Percentiles rank a stretch among this genome's conserved stretches.
Conservation (phyloP, 768 basidiomycete genomes). For the Gelatoporia subvermispora region DNA sequence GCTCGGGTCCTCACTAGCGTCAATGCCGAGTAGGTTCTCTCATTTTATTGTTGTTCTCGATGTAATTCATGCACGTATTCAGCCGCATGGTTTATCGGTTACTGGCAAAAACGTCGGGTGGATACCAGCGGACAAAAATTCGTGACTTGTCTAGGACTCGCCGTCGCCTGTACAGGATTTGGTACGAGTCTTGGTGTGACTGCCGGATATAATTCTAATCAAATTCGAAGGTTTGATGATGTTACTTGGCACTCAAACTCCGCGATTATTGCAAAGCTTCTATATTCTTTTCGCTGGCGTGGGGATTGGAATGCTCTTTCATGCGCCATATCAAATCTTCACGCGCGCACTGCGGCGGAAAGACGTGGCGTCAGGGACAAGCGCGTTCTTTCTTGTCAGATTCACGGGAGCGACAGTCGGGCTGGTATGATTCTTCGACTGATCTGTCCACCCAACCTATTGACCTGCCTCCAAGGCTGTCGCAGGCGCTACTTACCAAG, state of each 20-base stretch:
- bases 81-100: constrained; percentile 77
- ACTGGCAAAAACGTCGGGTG: constrained; percentile 50
- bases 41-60: neutral
- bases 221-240: constrained; percentile 55
- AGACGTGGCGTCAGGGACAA: constrained; percentile 74
- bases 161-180: constrained; percentile 67
- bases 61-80: neutral
- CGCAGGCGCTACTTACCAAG: constrained; percentile 70
- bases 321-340: constrained; percentile 81
- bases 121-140: constrained; percentile 63
- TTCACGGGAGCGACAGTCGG: constrained; percentile 85
- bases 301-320: constrained; percentile 80
- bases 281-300: constrained; percentile 71
- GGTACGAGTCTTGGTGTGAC: constrained; percentile 38
- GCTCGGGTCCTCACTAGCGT: constrained; percentile 78
- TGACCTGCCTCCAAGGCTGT: constrained; percentile 46
- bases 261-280: constrained; percentile 38
- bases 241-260: constrained; percentile 51
- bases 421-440: constrained; percentile 44
- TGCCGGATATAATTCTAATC: neutral
- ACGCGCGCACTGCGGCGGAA: constrained; percentile 56
- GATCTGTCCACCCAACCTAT: neutral
- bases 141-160: constrained; percentile 58
- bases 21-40: constrained; percentile 50
- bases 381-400: constrained; percentile 82